Conservation (phyloP, 1,284 basidiomycete genomes). For the Mrakiaceae sp. region DNA sequence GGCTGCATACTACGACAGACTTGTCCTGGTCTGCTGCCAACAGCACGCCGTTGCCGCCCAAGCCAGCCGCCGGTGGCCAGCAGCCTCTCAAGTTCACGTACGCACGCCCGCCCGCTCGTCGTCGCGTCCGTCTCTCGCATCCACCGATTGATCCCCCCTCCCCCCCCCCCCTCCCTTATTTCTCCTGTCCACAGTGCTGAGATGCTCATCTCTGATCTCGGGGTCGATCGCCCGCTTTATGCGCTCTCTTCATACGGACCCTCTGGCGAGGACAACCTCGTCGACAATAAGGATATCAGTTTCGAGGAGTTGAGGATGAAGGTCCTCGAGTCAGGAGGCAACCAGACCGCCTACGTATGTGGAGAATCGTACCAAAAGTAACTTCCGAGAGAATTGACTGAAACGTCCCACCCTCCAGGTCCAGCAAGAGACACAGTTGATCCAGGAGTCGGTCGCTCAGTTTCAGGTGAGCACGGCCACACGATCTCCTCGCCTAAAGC, state of each 20-base stretch:
- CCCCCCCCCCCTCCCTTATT: neutral
- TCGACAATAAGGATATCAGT: conserved; percentile 11
- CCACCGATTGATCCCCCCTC: too few relatives aligned
- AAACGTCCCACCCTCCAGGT: neutral
- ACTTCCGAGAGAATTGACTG: neutral
- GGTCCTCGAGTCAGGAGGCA: conserved; percentile 9
- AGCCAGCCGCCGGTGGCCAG: too few relatives aligned
- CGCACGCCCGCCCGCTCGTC: neutral
- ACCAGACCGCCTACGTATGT: conserved; percentile 14
- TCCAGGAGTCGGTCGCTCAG: neutral
- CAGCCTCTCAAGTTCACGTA: conserved; percentile 9
- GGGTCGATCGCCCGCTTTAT: conserved; percentile 8
- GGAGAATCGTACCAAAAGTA: too few relatives aligned
- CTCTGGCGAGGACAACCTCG: neutral
- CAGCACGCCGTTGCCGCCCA: neutral
- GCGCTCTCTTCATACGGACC: conserved; percentile 12
- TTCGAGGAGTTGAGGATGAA: conserved; percentile 15
- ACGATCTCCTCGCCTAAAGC: neutral
- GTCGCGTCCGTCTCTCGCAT: neutral
- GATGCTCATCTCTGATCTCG: conserved; percentile 6
- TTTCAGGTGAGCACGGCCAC: neutral
- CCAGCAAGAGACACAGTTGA: conserved; percentile 12
- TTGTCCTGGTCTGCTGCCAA: too few relatives aligned
- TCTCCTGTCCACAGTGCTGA: neutral
- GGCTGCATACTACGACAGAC: too few relatives aligned